Evolutionary conservation across 805 yeast genomes (phyloP), one percentile per base, ranked within the genome.

Genomic region (Lipomyces sp.): DNA sequence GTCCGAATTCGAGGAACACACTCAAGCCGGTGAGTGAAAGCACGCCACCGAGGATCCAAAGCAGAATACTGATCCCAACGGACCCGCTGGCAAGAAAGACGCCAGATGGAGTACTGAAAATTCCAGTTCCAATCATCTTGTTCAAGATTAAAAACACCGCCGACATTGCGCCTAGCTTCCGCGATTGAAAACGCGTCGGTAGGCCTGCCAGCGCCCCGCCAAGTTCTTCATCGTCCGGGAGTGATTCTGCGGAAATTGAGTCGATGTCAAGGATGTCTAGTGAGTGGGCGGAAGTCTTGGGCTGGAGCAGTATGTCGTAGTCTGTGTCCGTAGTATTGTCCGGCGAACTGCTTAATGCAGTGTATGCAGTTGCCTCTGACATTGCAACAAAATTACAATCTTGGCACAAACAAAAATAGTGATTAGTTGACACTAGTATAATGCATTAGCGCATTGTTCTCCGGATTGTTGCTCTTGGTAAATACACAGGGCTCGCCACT

Each of bases 41-140:
- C 24, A 87, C 51, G 10, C 89, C 86, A 48, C 91, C 91, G n/a
- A 85, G 77, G 5, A 84, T 73, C 90, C 90, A 87, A 68, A 87
- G 75, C 39, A 85, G 71, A 64, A 87, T 75, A 2, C 86, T 75
- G 57, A 83, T 77, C 11, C 90, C 90, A 4, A 87, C 87, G 10
- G 86, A 82, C 3, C 90, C 90, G 2, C 86, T 77, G 53, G 84
- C 77, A 8, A 79, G 74, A 69, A 83, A 87, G 48, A 88, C 86
- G 34, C 88, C 82, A 3, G 90, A 84, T 0, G 91, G 89, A 3
- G 90, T 85, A 53, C 87, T 81, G 76, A 88, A 88, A 50, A 88
- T 86, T 34, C 92, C 93, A 2, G 92, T 87, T 53, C 93, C 93
- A 61, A 88, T 83, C 85, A 87, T 87, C 72, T 88, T 82, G 76